These are phyloP conservation scores for Tuber melanosporum DNA, from an alignment of 495 filamentous ascomycete species.

Conservation along the genomic window DNA sequence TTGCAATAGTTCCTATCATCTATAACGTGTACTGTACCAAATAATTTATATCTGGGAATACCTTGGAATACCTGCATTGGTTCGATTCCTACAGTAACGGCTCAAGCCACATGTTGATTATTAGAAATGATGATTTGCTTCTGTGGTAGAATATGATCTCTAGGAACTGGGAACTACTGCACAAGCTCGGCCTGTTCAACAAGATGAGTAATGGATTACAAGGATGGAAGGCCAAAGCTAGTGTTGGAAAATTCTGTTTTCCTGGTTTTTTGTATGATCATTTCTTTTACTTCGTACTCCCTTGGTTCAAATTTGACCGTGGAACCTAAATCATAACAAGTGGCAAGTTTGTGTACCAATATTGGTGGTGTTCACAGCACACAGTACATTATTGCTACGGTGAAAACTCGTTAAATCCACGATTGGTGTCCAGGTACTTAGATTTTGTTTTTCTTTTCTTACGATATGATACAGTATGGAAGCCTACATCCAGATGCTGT, in stretches of 20 bases:
- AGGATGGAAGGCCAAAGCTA: neutral
- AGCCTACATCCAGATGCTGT: no score
- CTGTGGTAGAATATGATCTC: neutral
- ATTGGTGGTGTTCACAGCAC: neutral
- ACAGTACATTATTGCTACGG: neutral
- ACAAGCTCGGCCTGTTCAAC: neutral
- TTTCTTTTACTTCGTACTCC: neutral
- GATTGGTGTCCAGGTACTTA: no score
- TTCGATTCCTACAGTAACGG: neutral
- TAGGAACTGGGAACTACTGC: neutral
- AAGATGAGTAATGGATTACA: neutral
- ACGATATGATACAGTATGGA: no score
- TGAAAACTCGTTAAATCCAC: no score
- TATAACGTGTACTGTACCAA: no score
- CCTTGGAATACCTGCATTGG: neutral
- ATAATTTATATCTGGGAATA: no score
- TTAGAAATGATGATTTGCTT: neutral
- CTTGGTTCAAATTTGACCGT: neutral
- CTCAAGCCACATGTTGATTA: neutral
- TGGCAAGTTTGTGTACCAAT: neutral
- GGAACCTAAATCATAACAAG: neutral
- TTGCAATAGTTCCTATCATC: neutral
- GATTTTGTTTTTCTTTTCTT: no score
- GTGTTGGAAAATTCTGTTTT: neutral
- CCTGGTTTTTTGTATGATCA: neutral